Conservation (phyloP, 2,329 filamentous ascomycete species). For the Botryosphaeria dothidea region DNA sequence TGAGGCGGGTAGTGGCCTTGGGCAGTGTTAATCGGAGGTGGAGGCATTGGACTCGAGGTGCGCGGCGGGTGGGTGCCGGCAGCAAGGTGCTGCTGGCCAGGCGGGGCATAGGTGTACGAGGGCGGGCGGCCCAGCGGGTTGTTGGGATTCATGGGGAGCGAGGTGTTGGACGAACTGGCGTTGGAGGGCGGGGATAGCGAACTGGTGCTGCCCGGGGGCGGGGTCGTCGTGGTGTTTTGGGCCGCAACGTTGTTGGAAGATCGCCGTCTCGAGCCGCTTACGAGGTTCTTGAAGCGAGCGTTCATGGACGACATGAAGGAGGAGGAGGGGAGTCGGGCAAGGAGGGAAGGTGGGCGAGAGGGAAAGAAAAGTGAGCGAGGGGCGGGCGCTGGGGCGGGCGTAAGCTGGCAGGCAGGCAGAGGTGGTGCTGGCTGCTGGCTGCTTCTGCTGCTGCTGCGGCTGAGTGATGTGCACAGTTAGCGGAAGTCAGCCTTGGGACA, state of each 20-base stretch:
- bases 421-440: background rate
- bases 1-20: slow-evolving; percentile 51
- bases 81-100: slow-evolving; percentile 38
- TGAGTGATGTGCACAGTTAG: slow-evolving; percentile 18
- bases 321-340: slow-evolving; percentile 25
- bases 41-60: slow-evolving; percentile 55
- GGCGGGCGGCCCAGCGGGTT: slow-evolving; percentile 62
- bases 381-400: slow-evolving; percentile 7
- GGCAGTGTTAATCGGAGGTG: slow-evolving; percentile 57
- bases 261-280: slow-evolving; percentile 75
- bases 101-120: slow-evolving; percentile 60
- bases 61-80: slow-evolving; percentile 33
- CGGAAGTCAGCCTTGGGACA: slow-evolving; percentile 19
- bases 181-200: slow-evolving; percentile 42
- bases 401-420: slow-evolving; percentile 20
- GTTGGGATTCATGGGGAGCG: slow-evolving; percentile 54
- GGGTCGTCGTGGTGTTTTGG: slow-evolving; percentile 39
- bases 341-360: slow-evolving; percentile 20
- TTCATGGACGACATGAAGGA: slow-evolving; percentile 46
- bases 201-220: slow-evolving; percentile 33
- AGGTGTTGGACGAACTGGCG: slow-evolving; percentile 36
- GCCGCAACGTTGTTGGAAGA: slow-evolving; percentile 55
- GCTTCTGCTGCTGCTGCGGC: slow-evolving; percentile 13
- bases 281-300: slow-evolving; percentile 75
- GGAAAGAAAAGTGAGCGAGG: slow-evolving; percentile 13